Percentiles rank a stretch among this genome's conserved stretches.
Evolutionary conservation across 441 rosid species (phyloP).

Genomic region (Corymbia calophylla): DNA sequence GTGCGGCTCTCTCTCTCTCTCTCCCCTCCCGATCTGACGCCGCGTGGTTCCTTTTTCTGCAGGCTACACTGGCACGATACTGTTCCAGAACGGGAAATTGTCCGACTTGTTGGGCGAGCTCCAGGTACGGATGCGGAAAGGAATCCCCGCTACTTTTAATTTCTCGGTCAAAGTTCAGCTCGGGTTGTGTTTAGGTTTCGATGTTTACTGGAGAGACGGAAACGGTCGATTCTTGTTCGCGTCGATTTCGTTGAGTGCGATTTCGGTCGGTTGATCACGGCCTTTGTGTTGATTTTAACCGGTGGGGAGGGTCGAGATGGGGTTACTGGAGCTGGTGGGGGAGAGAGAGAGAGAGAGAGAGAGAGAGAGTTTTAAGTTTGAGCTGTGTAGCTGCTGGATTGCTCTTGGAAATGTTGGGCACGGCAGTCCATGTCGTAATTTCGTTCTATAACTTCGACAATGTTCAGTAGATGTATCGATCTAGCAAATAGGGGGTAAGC

Average conservation of each 20-base stretch:
- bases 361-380: not conserved
- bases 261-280: not conserved
- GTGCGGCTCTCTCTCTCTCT: not conserved
- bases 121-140: slow-evolving; percentile 32
- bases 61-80: slow-evolving; percentile 74
- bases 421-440: not conserved
- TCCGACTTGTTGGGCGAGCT: slow-evolving; percentile 66
- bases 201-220: not conserved
- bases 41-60: not conserved
- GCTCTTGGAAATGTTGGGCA: not conserved
- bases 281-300: not conserved
- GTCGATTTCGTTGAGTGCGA: not conserved
- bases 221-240: not conserved
- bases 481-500: not conserved
- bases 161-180: not conserved
- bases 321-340: not conserved
- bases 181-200: not conserved
- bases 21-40: not conserved
- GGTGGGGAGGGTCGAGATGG: not conserved
- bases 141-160: not conserved
- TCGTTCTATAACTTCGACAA: not conserved
- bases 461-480: not conserved
- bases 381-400: not conserved
- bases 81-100: slow-evolving; percentile 70
- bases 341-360: no score